Evolutionary conservation across 192 early-diverging fungal species (phyloP).

Genomic region (Backusella luteola): DNA sequence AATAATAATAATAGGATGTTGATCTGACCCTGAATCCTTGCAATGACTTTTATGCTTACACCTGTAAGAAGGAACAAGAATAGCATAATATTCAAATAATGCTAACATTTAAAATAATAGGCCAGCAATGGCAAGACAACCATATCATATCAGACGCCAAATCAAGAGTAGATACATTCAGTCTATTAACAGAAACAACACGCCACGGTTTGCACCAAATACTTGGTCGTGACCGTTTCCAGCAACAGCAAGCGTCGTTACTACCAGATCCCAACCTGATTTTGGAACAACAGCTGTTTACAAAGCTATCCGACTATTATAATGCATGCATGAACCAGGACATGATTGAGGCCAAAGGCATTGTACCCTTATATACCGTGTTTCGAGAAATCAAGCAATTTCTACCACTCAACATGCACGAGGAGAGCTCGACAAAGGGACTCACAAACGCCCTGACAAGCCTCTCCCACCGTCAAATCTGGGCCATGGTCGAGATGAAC

Average conservation of each 20-base stretch:
- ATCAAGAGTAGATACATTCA: constrained; percentile 25
- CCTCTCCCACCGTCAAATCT: constrained; percentile 7
- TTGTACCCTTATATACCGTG: constrained; percentile 39
- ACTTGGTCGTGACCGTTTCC: background rate
- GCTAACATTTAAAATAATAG: constrained; percentile 19
- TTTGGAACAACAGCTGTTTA: constrained; percentile 48
- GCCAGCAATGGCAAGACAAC: constrained; percentile 51
- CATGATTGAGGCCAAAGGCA: constrained; percentile 36
- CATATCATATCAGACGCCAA: constrained; percentile 66
- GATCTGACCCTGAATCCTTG: constrained; percentile 58
- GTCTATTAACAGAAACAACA: background rate
- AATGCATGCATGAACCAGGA: constrained; percentile 54
- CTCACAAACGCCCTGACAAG: constrained; percentile 11
- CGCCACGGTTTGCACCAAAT: constrained; percentile 5
- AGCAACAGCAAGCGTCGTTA: background rate
- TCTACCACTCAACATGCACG: constrained; percentile 14
- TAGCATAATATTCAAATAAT: background rate
- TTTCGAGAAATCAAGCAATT: constrained; percentile 37
- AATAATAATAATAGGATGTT: constrained; percentile 34
- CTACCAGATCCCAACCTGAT: constrained; percentile 36
- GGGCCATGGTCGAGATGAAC: constrained; percentile 48
- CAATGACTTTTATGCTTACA: constrained; percentile 63
- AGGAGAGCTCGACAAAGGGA: background rate
- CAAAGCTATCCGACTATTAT: constrained; percentile 57
- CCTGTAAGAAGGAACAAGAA: constrained; percentile 38